phyloP scores from a whole-genome alignment of 768 basidiomycete species.

The Suillus subluteus region DNA sequence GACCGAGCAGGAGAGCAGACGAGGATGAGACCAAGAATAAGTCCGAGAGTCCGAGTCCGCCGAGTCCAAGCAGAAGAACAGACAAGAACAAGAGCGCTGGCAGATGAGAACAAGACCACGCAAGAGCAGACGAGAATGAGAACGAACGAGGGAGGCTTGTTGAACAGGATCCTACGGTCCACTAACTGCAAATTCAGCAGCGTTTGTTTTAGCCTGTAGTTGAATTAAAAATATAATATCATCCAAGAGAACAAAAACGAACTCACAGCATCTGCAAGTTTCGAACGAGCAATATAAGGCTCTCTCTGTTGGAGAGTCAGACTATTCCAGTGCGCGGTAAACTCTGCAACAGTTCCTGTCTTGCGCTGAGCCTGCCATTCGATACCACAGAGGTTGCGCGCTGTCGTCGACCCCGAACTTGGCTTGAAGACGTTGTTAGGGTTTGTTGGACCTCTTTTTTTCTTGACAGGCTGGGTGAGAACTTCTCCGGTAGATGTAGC shows the following conservation, averaged over 20 bases:
- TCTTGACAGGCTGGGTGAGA: neutral
- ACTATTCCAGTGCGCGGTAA: neutral
- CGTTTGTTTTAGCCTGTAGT: neutral
- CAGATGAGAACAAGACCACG: no score
- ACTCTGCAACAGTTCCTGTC: neutral
- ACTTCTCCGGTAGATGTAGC: neutral
- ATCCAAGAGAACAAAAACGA: neutral
- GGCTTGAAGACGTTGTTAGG: neutral
- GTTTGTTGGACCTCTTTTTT: neutral
- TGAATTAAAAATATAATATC: neutral
- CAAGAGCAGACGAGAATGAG: neutral
- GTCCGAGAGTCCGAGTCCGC: no score
- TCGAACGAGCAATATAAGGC: neutral
- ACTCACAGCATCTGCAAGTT: neutral
- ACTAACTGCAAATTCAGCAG: neutral
- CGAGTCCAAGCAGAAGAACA: no score
- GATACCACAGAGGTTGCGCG: neutral
- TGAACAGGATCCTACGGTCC: neutral
- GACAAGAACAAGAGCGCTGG: no score
- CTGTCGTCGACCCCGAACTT: neutral
- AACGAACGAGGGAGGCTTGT: neutral
- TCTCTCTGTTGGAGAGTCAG: neutral
- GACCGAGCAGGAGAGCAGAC: no score
- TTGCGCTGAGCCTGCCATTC: neutral
- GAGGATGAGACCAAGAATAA: no score